These are phyloP conservation scores for Hordeum vulgare DNA, from an alignment of 176 grass and related monocot genomes.

Conservation along the genomic window MorexV3_pseudomolecules_assembly NC_058519.1:641579569-641580068, in stretches of 20 bases:
- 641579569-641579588: slow-evolving; percentile 11
- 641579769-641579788: slow-evolving; percentile 39
- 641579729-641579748: neutral
- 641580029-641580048: slow-evolving; percentile 23
- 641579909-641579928: slow-evolving; percentile 37
- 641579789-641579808: neutral
- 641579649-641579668: slow-evolving; percentile 46
- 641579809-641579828: slow-evolving; percentile 23
- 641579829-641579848: slow-evolving; percentile 32
- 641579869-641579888: slow-evolving; percentile 29
- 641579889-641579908: slow-evolving; percentile 36
- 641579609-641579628: slow-evolving; percentile 25
- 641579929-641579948: slow-evolving; percentile 35
- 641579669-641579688: slow-evolving; percentile 39
- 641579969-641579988: slow-evolving; percentile 15
- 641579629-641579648: slow-evolving; percentile 24
- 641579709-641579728: neutral
- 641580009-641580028: slow-evolving; percentile 36
- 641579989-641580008: neutral
- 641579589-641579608: neutral
- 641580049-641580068: slow-evolving; percentile 16
- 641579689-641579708: slow-evolving; percentile 22
- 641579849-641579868: neutral
- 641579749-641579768: slow-evolving; percentile 22
- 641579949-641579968: slow-evolving; percentile 29